Base-by-base conservation (phyloP, 2,329 filamentous ascomycete genomes). In the Xylariales sp. region DNA sequence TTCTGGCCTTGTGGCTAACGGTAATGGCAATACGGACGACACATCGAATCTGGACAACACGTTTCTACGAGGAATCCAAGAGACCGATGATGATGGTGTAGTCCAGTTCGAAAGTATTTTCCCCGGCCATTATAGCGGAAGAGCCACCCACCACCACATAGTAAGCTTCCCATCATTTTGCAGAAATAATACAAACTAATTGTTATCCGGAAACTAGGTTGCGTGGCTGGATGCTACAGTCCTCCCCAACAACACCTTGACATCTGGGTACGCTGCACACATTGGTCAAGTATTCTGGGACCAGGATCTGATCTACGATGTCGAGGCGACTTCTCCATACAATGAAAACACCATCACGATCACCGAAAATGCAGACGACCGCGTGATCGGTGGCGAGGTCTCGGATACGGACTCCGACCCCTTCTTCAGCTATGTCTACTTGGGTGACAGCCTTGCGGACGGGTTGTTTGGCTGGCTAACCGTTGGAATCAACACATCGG, bases 281-380 rank as follows among this genome's bases (percentile, higher is more conserved):
- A 67, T 83, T 29, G 80, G 80, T n/a, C 80, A 85, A 55, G 52
- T 80, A 36, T 84, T 79, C 67, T 79, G 81, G 54, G 77, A 83
- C 54, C 72, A 82, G 52, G 63, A 66, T 44, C 69, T 84, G 6
- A 69, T 77, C 46, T 48, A 50, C 17, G 45, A 18, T 2, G 33
- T 35, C 7, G 33, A 35, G 23, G 15, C 13, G 4, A 15, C 27
- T 17, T 20, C 19, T 10, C 33, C 33, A 3, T 35, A 35, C 16
- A 27, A 24, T 6, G 18, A 20, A 20, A 35, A 35, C 23, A 25
- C 20, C 20, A 20, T 25, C 14, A 14, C 33, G 5, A 16, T 35
- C n/a, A 35, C 33, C 13, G 4, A 6, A 10, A 35, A 35, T 10
- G 33, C 20, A 14, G 33, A 35, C 5, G 33, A 35, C 23, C 24